Conservation (phyloP, 2,329 filamentous ascomycete species). For the Fusarium camptoceras region DNA sequence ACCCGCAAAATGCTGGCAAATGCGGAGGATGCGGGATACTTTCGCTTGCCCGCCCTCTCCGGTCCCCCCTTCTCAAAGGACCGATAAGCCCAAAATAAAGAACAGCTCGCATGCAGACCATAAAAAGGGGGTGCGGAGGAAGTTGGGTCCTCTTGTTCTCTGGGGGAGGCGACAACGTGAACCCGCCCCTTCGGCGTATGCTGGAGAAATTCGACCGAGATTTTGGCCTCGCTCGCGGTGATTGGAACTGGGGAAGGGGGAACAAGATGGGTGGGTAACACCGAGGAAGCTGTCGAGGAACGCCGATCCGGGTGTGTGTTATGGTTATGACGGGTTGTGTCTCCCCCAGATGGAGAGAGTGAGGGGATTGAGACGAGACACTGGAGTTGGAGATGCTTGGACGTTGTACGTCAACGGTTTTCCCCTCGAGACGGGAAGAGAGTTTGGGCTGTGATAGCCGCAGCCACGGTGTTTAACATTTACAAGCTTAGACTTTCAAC, state of each 20-base stretch:
- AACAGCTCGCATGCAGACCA: constrained; percentile 2
- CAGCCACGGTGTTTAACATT: not conserved
- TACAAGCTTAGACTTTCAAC: not conserved
- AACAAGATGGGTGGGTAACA: constrained; percentile 20
- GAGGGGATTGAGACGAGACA: constrained; percentile 11
- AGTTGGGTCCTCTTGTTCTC: constrained; percentile 16
- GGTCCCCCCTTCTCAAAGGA: constrained; percentile 15
- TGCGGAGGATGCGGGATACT: constrained; percentile 35
- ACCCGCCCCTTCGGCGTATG: constrained; percentile 11
- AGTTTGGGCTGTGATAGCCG: not conserved
- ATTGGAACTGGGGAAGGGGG: constrained; percentile 22
- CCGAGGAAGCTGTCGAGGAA: constrained; percentile 22
- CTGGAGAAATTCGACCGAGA: constrained; percentile 21
- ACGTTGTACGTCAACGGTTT: not conserved
- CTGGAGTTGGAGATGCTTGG: constrained; percentile 10
- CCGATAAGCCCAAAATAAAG: constrained; percentile 27
- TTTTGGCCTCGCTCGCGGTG: constrained; percentile 3
- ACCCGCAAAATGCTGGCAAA: constrained; percentile 17
- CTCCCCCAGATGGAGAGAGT: constrained; percentile 27
- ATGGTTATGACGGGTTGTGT: constrained; percentile 4
- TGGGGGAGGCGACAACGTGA: constrained; percentile 22
- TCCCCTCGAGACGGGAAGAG: not conserved
- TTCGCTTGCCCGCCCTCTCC: constrained; percentile 26
- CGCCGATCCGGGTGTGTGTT: not conserved
- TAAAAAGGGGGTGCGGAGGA: constrained; percentile 29